These are phyloP conservation scores for Pichia exigua DNA, from an alignment of 805 yeast genomes.

Conservation along the genomic window DNA sequence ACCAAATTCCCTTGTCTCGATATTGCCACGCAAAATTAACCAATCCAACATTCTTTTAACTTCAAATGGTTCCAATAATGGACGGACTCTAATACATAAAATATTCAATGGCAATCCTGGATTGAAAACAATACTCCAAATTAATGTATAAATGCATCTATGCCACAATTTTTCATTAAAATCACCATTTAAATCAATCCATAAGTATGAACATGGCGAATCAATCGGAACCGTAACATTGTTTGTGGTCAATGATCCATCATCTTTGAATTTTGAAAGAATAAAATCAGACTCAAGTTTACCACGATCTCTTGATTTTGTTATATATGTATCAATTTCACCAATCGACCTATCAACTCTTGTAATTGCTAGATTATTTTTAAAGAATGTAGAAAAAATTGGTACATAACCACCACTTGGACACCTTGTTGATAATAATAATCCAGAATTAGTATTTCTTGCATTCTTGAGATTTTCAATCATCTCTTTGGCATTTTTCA, in stretches of 20 bases:
- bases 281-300: conserved; percentile 60
- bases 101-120: conserved; percentile 42
- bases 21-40: conserved; percentile 36
- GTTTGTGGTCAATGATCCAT: conserved; percentile 6
- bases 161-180: conserved; percentile 57
- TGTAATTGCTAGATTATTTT: conserved; percentile 33
- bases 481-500: conserved; percentile 41
- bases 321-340: conserved; percentile 56
- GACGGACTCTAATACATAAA: conserved; percentile 20
- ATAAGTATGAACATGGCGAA: conserved; percentile 54
- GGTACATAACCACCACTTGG: conserved; percentile 58
- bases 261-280: conserved; percentile 22
- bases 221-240: conserved; percentile 47
- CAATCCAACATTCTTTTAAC: conserved; percentile 33
- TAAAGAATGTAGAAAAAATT: conserved; percentile 47
- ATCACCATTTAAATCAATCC: conserved; percentile 63
- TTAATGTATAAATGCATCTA: conserved; percentile 39
- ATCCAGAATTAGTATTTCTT: conserved; percentile 36
- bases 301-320: conserved; percentile 64
- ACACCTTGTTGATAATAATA: conserved; percentile 45
- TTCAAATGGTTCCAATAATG: conserved; percentile 32
- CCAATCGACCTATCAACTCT: conserved; percentile 50
- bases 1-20: conserved; percentile 26
- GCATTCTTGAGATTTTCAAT: conserved; percentile 30
- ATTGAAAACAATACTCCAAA: conserved; percentile 38